A percentile compares a stretch with the other conserved stretches of the same genome.
phyloP scores from a whole-genome alignment of 2,329 filamentous ascomycete species.

The Monosporascus sp. region DNA sequence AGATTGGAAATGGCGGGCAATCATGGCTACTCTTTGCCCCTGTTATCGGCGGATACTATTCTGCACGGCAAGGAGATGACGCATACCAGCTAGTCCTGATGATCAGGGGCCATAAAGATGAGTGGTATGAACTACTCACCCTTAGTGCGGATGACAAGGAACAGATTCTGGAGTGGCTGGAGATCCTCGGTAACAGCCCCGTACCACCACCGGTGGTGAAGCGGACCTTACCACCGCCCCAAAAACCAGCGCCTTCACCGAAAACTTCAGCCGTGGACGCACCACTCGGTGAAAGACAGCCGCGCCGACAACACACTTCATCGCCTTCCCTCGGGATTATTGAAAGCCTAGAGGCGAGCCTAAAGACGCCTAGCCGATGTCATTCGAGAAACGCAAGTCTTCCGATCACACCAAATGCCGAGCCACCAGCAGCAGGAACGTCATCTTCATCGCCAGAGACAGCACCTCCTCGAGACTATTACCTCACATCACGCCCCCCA shows the following conservation, averaged over 20 bases:
- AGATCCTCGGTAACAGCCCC: conserved; percentile 60
- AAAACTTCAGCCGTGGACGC: conserved; percentile 26
- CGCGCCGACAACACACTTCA: conserved; percentile 11
- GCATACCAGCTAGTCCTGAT: conserved; percentile 76
- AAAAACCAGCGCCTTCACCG: conserved; percentile 16
- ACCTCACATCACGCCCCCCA: conserved; percentile 15
- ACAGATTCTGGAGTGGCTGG: conserved; percentile 79
- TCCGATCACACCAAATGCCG: conserved; percentile 22
- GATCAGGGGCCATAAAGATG: conserved; percentile 68
- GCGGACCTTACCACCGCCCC: conserved; percentile 22
- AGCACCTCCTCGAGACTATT: conserved; percentile 33
- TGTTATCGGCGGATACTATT: conserved; percentile 66
- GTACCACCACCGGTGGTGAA: conserved; percentile 41
- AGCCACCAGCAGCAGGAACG: conserved; percentile 9
- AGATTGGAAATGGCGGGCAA: conserved; percentile 70
- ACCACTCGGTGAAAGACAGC: conserved; percentile 35
- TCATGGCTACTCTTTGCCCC: conserved; percentile 89
- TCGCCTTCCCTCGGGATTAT: conserved; percentile 15
- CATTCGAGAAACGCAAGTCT: conserved; percentile 25
- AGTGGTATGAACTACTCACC: conserved; percentile 84
- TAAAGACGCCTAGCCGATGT: conserved; percentile 31
- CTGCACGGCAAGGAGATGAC: conserved; percentile 70
- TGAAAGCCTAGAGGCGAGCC: conserved; percentile 19
- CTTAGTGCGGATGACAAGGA: conserved; percentile 72
- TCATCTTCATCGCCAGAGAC: conserved; percentile 28